Evolutionary conservation across 2,329 filamentous ascomycete species (phyloP).

Genomic region (Amphichorda felina): DNA sequence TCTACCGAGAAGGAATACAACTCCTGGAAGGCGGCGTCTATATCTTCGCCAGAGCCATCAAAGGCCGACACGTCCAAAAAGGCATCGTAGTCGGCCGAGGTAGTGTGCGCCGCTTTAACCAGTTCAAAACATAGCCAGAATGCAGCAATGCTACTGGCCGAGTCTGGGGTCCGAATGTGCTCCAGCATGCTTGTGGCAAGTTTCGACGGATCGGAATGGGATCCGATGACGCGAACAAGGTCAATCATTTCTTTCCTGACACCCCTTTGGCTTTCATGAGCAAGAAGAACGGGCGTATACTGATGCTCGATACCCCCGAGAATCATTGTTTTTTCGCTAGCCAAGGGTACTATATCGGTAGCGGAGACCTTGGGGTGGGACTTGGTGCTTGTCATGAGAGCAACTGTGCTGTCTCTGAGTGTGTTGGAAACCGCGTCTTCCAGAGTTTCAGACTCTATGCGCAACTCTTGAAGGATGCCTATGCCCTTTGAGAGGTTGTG

Average conservation of each 20-base stretch:
- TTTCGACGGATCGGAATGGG: conserved; percentile 44
- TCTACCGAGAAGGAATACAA: conserved; percentile 58
- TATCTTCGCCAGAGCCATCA: conserved; percentile 22
- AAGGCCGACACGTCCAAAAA: conserved; percentile 46
- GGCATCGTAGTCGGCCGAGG: conserved; percentile 46
- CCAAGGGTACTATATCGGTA: background rate
- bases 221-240: conserved; percentile 43
- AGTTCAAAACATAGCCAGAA: conserved; percentile 75
- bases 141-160: conserved; percentile 51
- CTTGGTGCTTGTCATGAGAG: conserved; percentile 11
- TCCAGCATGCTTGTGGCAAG: conserved; percentile 57
- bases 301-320: conserved; percentile 6
- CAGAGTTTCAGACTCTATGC: conserved; percentile 53
- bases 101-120: conserved; percentile 42
- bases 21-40: conserved; percentile 43
- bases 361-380: background rate
- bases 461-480: conserved; percentile 49
- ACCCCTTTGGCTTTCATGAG: conserved; percentile 52
- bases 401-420: conserved; percentile 63
- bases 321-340: background rate
- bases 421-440: conserved; percentile 55
- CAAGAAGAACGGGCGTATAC: conserved; percentile 52
- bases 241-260: conserved; percentile 45
- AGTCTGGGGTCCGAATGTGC: conserved; percentile 44
- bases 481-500: conserved; percentile 67